Percentiles rank a stretch among this genome's conserved stretches.
Evolutionary conservation across 768 basidiomycete genomes (phyloP).

Genomic region (Piloderma croceum): DNA sequence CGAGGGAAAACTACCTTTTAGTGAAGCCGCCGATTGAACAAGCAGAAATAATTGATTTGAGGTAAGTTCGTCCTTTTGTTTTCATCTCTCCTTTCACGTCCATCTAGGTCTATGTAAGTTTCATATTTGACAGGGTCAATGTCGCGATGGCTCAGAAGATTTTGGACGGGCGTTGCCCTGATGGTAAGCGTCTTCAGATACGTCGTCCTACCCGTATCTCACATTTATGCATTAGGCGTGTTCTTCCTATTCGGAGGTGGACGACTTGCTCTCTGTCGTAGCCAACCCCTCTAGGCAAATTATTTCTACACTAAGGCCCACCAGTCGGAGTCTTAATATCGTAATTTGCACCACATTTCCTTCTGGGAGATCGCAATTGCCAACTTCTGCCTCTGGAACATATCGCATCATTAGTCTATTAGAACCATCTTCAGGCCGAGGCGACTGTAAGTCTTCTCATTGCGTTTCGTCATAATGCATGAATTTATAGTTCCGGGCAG

Average conservation of each 20-base stretch:
- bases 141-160: conserved; percentile 67
- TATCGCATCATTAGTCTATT: conserved; percentile 53
- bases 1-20: too few species aligned
- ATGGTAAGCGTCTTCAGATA: conserved; percentile 49
- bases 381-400: conserved; percentile 67
- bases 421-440: conserved; percentile 64
- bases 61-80: too few species aligned
- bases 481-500: too few species aligned
- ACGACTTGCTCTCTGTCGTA: conserved; percentile 67
- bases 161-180: conserved; percentile 77
- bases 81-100: too few species aligned
- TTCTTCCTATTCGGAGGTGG: conserved; percentile 95
- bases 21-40: too few species aligned
- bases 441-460: too few species aligned
- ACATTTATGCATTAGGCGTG: conserved; percentile 53
- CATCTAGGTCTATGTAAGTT: too few species aligned
- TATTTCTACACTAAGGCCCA: conserved; percentile 53
- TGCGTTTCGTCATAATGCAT: too few species aligned
- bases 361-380: conserved; percentile 89
- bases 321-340: conserved; percentile 55
- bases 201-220: too few species aligned
- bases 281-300: conserved; percentile 70
- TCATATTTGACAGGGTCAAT: conserved; percentile 79
- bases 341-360: conserved; percentile 72
- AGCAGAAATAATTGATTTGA: too few species aligned